Evolutionary conservation across 768 basidiomycete genomes (phyloP).

Genomic region (Panellus pusillus): DNA sequence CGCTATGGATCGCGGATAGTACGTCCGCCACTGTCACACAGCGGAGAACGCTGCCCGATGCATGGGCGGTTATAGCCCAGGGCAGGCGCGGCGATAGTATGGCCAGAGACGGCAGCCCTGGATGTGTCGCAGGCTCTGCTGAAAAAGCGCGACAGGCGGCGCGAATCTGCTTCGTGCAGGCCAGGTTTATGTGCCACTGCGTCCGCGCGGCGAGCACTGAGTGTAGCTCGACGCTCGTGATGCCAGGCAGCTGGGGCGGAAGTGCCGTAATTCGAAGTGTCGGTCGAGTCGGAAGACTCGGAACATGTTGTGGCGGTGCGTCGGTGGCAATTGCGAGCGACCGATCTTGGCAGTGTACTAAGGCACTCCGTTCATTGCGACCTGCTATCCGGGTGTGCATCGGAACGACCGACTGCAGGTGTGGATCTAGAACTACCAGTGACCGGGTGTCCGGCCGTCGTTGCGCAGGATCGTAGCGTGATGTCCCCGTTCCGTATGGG

Average conservation of each 20-base stretch:
- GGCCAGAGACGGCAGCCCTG: conserved; percentile 20
- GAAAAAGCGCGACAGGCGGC: neutral
- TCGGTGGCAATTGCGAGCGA: too few relatives aligned
- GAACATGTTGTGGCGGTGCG: too few relatives aligned
- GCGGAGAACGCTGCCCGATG: conserved; percentile 8
- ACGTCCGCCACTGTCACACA: conserved; percentile 15
- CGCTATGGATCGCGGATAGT: conserved; percentile 5
- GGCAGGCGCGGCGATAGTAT: conserved; percentile 9
- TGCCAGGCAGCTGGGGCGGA: conserved; percentile 7
- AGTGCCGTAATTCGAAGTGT: too few relatives aligned
- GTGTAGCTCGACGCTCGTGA: neutral
- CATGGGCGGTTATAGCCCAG: conserved; percentile 22
- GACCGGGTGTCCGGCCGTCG: too few relatives aligned
- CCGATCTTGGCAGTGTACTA: too few relatives aligned
- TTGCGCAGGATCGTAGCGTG: too few relatives aligned
- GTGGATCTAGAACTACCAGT: too few relatives aligned
- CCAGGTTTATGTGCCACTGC: neutral
- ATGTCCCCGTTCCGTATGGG: too few relatives aligned
- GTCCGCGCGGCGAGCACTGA: neutral
- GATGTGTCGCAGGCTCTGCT: conserved; percentile 11
- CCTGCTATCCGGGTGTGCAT: too few relatives aligned
- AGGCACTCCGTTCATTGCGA: too few relatives aligned
- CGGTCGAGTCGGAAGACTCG: too few relatives aligned
- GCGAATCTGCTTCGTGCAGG: neutral
- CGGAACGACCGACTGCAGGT: too few relatives aligned